phyloP scores from a whole-genome alignment of 345 rosid genomes.

The Alliaria petiolata region DNA sequence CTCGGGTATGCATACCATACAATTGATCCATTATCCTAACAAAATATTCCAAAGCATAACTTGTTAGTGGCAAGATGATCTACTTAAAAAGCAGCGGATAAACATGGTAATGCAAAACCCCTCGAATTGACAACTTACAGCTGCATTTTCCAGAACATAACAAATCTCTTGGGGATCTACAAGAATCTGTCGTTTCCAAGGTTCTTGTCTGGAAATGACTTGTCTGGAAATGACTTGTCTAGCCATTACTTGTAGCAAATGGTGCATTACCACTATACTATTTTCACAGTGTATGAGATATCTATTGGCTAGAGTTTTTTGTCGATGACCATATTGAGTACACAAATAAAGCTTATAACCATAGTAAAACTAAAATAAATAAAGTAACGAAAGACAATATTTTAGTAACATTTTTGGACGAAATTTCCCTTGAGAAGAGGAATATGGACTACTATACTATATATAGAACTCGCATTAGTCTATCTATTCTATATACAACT shows the following conservation, averaged over 20 bases:
- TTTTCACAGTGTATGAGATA: background rate
- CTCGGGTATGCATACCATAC: no score
- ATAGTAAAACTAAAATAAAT: no score
- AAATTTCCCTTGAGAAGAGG: no score
- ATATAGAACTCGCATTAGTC: no score
- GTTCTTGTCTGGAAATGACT: background rate
- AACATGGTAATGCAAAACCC: no score
- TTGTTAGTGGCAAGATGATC: background rate
- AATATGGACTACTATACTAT: no score
- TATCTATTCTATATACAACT: no score
- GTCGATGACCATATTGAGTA: no score
- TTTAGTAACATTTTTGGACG: no score
- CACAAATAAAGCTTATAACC: no score
- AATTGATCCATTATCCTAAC: constrained; percentile 3
- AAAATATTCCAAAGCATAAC: background rate
- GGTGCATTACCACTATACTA: constrained; percentile 14
- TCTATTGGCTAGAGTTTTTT: constrained; percentile 7
- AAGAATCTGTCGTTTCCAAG: constrained; percentile 6
- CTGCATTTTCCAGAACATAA: background rate
- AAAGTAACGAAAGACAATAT: no score
- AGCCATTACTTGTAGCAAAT: constrained; percentile 28
- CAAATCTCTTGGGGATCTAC: constrained; percentile 5
- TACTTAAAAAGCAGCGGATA: background rate
- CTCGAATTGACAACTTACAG: background rate
- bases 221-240: no score